phyloP scores from a whole-genome alignment of 2,329 filamentous ascomycete genomes.

The Ophiostoma sp. region DNA sequence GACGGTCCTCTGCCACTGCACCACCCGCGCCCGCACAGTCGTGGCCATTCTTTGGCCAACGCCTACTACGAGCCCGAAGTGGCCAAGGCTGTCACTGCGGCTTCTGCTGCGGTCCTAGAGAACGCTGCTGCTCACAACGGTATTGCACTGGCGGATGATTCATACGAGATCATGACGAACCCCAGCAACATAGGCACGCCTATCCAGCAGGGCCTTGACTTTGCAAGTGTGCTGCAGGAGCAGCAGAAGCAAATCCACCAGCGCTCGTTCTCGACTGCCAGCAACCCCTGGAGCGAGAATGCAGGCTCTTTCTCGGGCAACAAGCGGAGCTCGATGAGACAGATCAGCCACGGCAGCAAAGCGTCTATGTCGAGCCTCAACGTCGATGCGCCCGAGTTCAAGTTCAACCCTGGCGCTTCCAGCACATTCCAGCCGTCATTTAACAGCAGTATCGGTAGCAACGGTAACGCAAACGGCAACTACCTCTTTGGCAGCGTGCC shows the following conservation, averaged over 20 bases:
- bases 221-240: slow-evolving; percentile 41
- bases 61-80: slow-evolving; percentile 56
- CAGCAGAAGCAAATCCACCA: slow-evolving; percentile 53
- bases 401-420: slow-evolving; percentile 56
- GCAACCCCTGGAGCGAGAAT: slow-evolving; percentile 59
- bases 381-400: slow-evolving; percentile 83
- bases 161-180: slow-evolving; percentile 66
- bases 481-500: slow-evolving; percentile 33
- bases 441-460: slow-evolving; percentile 10
- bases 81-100: slow-evolving; percentile 34
- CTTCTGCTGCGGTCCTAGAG: slow-evolving; percentile 21
- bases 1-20: slow-evolving; percentile 54
- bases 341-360: slow-evolving; percentile 59
- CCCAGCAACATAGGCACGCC: slow-evolving; percentile 67
- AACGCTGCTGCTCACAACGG: slow-evolving; percentile 30
- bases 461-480: neutral
- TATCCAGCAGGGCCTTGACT: slow-evolving; percentile 45
- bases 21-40: slow-evolving; percentile 67
- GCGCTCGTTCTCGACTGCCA: slow-evolving; percentile 50
- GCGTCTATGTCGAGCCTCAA: slow-evolving; percentile 75
- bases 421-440: slow-evolving; percentile 45
- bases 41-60: slow-evolving; percentile 65
- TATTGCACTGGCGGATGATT: slow-evolving; percentile 40
- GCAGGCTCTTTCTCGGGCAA: slow-evolving; percentile 35
- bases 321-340: slow-evolving; percentile 37